phyloP scores from a whole-genome alignment of 495 filamentous ascomycete species.

The Oidiodendron maius region DNA sequence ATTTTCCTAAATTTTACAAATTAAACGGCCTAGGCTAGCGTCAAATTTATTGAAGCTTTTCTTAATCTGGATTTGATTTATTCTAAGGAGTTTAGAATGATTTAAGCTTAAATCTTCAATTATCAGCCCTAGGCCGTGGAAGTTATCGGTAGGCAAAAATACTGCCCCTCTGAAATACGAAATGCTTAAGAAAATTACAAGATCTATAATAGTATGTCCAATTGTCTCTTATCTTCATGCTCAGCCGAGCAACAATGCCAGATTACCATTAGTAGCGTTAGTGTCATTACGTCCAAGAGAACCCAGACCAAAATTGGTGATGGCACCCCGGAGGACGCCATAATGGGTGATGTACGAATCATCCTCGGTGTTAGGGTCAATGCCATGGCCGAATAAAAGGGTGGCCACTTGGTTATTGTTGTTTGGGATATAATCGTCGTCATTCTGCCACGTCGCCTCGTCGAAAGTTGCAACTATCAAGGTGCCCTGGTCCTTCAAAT shows the following conservation, averaged over 20 bases:
- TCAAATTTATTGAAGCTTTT: too few species aligned
- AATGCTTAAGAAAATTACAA: too few species aligned
- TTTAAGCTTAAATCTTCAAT: too few species aligned
- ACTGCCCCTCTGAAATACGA: too few species aligned
- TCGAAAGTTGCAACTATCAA: constrained; percentile 19
- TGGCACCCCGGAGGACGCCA: constrained; percentile 16
- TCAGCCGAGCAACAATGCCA: constrained; percentile 4
- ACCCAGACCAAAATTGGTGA: constrained; percentile 18
- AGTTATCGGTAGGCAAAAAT: too few species aligned
- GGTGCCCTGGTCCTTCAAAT: constrained; percentile 15
- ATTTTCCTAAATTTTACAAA: too few species aligned
- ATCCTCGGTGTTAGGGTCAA: constrained; percentile 14
- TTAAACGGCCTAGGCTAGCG: too few species aligned
- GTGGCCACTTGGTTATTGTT: constrained; percentile 17
- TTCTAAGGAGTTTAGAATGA: too few species aligned
- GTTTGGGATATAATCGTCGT: constrained; percentile 11
- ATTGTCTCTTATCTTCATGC: too few species aligned
- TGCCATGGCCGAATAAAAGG: constrained; percentile 15
- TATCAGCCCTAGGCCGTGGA: too few species aligned
- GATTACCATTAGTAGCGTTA: constrained; percentile 20
- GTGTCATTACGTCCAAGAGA: constrained; percentile 21
- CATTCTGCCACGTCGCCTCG: constrained; percentile 19
- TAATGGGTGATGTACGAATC: constrained; percentile 18
- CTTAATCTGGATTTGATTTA: too few species aligned
- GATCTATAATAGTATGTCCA: too few species aligned